Evolutionary conservation across 371 early-diverging fungal genomes (phyloP).

Genomic region (Circinella umbellata): DNA sequence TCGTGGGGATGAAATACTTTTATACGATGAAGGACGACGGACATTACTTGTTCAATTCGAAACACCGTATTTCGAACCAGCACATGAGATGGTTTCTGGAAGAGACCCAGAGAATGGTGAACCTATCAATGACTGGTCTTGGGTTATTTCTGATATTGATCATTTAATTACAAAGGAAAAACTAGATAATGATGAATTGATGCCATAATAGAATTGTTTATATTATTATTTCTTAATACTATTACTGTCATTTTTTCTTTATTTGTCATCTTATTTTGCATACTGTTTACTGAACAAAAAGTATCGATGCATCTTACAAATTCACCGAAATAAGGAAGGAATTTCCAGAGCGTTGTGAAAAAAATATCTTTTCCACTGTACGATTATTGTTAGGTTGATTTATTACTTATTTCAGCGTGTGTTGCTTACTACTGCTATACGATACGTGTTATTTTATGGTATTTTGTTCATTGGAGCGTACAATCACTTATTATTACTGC

Average conservation of each 20-base stretch:
- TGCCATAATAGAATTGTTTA: background rate
- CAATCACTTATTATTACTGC: too few species aligned
- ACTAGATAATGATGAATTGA: conserved; percentile 28
- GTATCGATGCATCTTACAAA: too few species aligned
- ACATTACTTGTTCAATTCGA: conserved; percentile 58
- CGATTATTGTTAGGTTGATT: too few species aligned
- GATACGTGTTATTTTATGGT: too few species aligned
- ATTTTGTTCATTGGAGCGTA: too few species aligned
- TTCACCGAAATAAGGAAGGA: too few species aligned
- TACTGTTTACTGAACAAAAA: too few species aligned
- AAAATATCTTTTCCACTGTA: too few species aligned
- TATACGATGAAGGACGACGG: conserved; percentile 58
- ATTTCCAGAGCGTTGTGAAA: too few species aligned
- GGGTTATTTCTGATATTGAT: conserved; percentile 64
- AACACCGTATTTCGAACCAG: conserved; percentile 63
- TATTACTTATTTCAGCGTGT: too few species aligned
- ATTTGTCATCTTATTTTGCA: too few species aligned
- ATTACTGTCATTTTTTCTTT: background rate
- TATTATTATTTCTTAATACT: background rate
- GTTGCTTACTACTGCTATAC: too few species aligned
- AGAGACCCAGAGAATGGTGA: conserved; percentile 55
- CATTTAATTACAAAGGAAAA: conserved; percentile 60
- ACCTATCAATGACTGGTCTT: conserved; percentile 60
- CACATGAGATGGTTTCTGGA: conserved; percentile 53
- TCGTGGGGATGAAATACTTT: conserved; percentile 21